Percentiles rank a stretch among this genome's conserved stretches.
These are phyloP conservation scores for Eucalyptus regnans DNA, from an alignment of 345 rosid species.

Conservation along the genomic window DNA sequence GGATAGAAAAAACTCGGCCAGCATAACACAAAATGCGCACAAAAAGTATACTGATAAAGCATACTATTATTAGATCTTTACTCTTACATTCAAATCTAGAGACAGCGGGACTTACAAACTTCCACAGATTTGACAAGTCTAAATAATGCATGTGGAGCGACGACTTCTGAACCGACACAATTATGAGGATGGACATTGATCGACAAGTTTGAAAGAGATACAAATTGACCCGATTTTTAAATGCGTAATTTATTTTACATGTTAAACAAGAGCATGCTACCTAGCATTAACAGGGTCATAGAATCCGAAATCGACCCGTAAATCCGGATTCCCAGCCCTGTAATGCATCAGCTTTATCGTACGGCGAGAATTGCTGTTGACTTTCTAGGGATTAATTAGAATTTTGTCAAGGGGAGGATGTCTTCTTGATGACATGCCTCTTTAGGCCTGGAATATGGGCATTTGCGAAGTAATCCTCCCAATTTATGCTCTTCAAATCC, in stretches of 20 bases:
- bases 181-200: neutral
- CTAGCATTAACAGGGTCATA: neutral
- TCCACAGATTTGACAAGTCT: neutral
- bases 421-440: neutral
- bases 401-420: neutral
- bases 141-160: neutral
- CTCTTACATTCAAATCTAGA: neutral
- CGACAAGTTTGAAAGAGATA: neutral
- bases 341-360: neutral
- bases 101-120: neutral
- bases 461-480: constrained; percentile 20
- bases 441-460: constrained; percentile 15
- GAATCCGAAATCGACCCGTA: neutral
- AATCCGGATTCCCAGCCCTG: neutral
- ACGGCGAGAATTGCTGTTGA: neutral
- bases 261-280: neutral
- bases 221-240: neutral
- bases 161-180: neutral
- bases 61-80: neutral
- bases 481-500: constrained; percentile 13
- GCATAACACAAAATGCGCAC: neutral
- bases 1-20: neutral
- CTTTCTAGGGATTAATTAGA: neutral
- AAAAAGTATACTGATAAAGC: neutral
- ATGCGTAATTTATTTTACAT: neutral